Base-by-base conservation (phyloP, 352 stramenopile species). In the Globisporangium camurandrum region DNA sequence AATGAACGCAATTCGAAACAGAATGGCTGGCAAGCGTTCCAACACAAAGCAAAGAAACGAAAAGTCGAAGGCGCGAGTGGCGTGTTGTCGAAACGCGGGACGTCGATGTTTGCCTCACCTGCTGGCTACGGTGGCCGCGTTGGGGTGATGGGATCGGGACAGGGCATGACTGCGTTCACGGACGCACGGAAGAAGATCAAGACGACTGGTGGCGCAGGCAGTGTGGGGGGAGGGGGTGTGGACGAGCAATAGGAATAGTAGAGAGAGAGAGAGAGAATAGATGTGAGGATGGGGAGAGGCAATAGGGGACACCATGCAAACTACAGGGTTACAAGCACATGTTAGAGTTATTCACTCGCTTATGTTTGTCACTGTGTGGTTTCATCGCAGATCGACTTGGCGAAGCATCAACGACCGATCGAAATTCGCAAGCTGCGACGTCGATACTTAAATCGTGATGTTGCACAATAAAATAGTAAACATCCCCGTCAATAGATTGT, bases 71-170 rank as follows among this genome's bases (percentile, higher is more conserved):
- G 79, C 17, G 67, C 69, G 10, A 88, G 75, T 41, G 74, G 75
- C 28, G 83, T 85, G 58, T 64, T 88, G 34, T 87, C 79, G 24
- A 85, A 82, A 55, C 77, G 77, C 17, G 86, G 86, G 49, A 84
- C 66, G 20, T 95, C 83, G 59, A 96, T 96, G 64, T 97, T 97
- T 67, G 78, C 83, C 24, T 91, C 84, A 6, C 84, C 88, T 9
- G 86, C 93, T 37, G 84, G 71, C 14, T 74, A 93, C 8, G 57
- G 91, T 26, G 82, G 81, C 12, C 86, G 78, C 33, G 88, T 96
- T 8, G 88, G 87, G 12, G 87, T 96, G 16, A 69, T 94, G 2
- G 86, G 86, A 24, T 95, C 83, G 31, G 87, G 86, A 0, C 79
- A 93, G 47, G 87, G 77, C 48, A 93, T 96, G 72, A 96, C 87